Evolutionary conservation across 106 monocot species (phyloP).

Genomic region (Allium sativum): DNA sequence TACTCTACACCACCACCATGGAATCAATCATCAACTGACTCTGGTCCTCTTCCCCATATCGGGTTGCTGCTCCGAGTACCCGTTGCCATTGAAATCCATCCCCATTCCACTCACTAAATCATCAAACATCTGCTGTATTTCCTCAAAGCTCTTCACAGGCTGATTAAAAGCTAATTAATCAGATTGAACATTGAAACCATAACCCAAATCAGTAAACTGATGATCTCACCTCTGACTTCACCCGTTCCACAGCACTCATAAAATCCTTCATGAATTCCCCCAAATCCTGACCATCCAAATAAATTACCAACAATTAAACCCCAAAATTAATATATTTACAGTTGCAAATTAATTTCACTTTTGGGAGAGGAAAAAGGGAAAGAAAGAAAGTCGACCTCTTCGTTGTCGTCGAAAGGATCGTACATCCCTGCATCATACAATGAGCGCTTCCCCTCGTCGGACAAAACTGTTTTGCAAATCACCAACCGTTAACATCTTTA

Average conservation of each 20-base stretch:
- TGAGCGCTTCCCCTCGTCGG: slow-evolving; percentile 73
- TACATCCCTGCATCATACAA: slow-evolving; percentile 86
- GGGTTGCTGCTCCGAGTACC: neutral
- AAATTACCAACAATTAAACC: no score
- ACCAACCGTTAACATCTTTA: neutral
- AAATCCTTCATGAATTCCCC: slow-evolving; percentile 84
- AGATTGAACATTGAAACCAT: neutral
- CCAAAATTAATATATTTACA: no score
- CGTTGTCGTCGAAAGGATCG: slow-evolving; percentile 71
- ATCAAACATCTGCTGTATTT: slow-evolving; percentile 76
- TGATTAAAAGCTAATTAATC: slow-evolving; percentile 8
- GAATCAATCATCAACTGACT: slow-evolving; percentile 10
- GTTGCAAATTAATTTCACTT: neutral
- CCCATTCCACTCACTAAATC: slow-evolving; percentile 43
- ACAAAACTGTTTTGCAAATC: slow-evolving; percentile 45
- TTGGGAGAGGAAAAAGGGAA: neutral
- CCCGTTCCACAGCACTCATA: slow-evolving; percentile 72
- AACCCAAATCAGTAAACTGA: neutral
- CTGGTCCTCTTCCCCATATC: slow-evolving; percentile 22
- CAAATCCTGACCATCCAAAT: slow-evolving; percentile 57
- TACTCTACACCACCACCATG: neutral
- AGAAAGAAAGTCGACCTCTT: slow-evolving; percentile 19
- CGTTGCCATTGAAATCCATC: slow-evolving; percentile 1
- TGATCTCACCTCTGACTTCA: slow-evolving; percentile 49
- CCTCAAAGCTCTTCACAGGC: slow-evolving; percentile 76